phyloP scores from a whole-genome alignment of 768 basidiomycete species.

The Candolleomyces eurysporus region DNA sequence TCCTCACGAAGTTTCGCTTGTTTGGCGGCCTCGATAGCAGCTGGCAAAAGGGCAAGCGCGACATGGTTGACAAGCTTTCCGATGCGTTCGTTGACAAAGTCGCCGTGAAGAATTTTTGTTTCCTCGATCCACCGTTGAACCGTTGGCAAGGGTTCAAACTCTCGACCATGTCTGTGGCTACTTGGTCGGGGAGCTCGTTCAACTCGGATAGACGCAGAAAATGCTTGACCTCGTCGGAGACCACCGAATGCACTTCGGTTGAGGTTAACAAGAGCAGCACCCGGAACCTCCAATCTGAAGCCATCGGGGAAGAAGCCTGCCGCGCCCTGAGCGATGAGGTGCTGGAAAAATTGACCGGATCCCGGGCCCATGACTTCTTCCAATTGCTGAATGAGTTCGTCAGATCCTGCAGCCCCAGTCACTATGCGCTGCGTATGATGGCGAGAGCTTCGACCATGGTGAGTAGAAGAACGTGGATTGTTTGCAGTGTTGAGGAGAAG shows the following conservation, averaged over 20 bases:
- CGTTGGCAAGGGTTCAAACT: constrained; percentile 78
- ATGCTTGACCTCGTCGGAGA: constrained; percentile 46
- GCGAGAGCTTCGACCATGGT: constrained; percentile 48
- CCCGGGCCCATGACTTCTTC: constrained; percentile 81
- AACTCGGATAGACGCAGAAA: constrained; percentile 56
- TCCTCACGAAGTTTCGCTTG: constrained; percentile 57
- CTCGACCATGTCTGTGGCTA: constrained; percentile 48
- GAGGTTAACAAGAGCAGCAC: constrained; percentile 50
- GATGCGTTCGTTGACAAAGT: constrained; percentile 66
- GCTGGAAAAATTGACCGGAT: constrained; percentile 80
- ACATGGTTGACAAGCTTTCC: constrained; percentile 71
- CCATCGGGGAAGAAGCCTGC: constrained; percentile 50
- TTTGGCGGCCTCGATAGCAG: constrained; percentile 65
- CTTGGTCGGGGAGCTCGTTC: constrained; percentile 49
- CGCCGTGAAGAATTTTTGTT: constrained; percentile 75
- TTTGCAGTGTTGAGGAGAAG: constrained; percentile 67
- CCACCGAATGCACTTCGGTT: constrained; percentile 41
- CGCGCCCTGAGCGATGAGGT: constrained; percentile 63
- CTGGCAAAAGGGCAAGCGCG: constrained; percentile 71
- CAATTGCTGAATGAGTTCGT: constrained; percentile 71
- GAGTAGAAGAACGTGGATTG: constrained; percentile 41
- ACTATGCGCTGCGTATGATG: constrained; percentile 53
- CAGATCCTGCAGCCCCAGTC: constrained; percentile 37
- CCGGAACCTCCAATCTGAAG: constrained; percentile 74
- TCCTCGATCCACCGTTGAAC: constrained; percentile 90